phyloP scores from a whole-genome alignment of 305 asterid genomes.

The Solanum hybrid region DNA sequence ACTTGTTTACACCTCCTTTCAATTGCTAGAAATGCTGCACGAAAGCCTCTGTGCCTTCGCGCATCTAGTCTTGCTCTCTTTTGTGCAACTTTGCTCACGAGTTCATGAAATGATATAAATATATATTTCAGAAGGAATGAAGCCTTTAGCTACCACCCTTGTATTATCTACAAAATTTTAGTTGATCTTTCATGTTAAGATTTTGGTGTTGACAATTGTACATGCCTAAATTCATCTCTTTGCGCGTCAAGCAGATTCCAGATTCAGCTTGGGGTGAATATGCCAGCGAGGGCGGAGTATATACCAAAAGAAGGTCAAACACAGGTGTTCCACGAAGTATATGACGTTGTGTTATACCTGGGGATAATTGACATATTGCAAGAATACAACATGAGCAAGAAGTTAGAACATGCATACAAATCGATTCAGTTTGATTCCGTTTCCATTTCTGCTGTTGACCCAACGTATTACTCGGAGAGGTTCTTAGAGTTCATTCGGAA shows the following conservation, averaged over 20 bases:
- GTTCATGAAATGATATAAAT: not conserved
- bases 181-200: not conserved
- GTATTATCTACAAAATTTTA: not conserved
- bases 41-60: not conserved
- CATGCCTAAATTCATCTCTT: not conserved
- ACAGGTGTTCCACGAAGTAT: conserved; percentile 64
- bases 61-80: not conserved
- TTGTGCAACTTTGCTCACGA: not conserved
- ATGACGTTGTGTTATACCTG: conserved; percentile 79
- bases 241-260: conserved; percentile 48
- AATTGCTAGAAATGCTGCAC: not conserved
- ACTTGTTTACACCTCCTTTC: not conserved
- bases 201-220: not conserved
- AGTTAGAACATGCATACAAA: conserved; percentile 80
- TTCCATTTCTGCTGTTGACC: conserved; percentile 86
- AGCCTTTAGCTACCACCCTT: not conserved
- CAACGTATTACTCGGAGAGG: conserved; percentile 70
- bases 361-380: conserved; percentile 76
- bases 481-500: conserved; percentile 74
- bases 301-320: conserved; percentile 31
- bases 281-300: conserved; percentile 97
- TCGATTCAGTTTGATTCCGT: conserved; percentile 75
- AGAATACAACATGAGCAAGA: conserved; percentile 83
- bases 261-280: conserved; percentile 93
- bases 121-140: not conserved